Conservation (phyloP, 805 yeast species). For the Ogataea pini region DNA sequence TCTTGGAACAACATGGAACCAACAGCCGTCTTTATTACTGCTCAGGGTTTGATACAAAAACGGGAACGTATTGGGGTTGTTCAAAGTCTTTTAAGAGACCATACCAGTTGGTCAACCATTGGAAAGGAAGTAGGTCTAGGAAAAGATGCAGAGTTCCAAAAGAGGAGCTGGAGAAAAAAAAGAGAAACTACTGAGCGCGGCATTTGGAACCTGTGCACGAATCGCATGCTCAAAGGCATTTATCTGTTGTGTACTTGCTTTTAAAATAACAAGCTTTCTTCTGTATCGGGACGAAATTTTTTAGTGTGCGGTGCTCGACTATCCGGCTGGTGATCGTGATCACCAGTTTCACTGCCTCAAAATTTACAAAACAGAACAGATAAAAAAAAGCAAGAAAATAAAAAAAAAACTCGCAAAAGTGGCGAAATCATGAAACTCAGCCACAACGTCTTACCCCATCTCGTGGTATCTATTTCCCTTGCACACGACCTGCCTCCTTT, state of each 20-base stretch:
- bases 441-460: neutral
- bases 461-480: neutral
- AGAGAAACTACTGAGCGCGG: neutral
- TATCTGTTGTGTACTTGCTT: neutral
- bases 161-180: slow-evolving; percentile 9
- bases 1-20: slow-evolving; percentile 12
- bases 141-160: slow-evolving; percentile 11
- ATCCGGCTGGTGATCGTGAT: neutral
- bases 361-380: too few relatives aligned
- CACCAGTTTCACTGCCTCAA: too few relatives aligned
- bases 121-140: slow-evolving; percentile 13
- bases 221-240: neutral
- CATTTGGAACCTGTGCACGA: too few relatives aligned
- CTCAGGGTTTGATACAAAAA: slow-evolving; percentile 7
- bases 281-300: neutral
- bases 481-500: slow-evolving; percentile 2
- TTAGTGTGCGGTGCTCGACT: neutral
- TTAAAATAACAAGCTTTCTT: neutral
- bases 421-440: neutral
- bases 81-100: slow-evolving; percentile 13
- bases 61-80: slow-evolving; percentile 13
- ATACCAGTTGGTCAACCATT: slow-evolving; percentile 13
- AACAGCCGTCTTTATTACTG: slow-evolving; percentile 7
- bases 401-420: neutral
- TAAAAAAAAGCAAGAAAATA: too few relatives aligned